phyloP scores from a whole-genome alignment of 1,284 basidiomycete species.

The Tilletia caries region DNA sequence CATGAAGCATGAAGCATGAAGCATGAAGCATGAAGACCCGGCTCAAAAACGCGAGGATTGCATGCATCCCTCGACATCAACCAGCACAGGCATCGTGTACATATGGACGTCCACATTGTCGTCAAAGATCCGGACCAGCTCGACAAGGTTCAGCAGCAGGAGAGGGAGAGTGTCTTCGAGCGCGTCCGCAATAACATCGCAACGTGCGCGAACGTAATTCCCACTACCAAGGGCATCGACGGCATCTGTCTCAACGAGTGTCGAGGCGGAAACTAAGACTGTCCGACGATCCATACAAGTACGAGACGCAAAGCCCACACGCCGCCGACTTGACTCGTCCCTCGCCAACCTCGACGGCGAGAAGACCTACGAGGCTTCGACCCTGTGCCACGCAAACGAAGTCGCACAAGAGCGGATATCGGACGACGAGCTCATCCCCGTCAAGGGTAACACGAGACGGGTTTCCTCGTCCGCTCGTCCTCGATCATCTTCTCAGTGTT shows the following conservation, averaged over 20 bases:
- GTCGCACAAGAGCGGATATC: slow-evolving; percentile 94
- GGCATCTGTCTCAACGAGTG: slow-evolving; percentile 97
- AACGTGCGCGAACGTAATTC: slow-evolving; percentile 90
- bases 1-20: slow-evolving; percentile 97
- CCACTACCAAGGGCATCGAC: slow-evolving; percentile 98
- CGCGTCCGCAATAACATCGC: slow-evolving; percentile 93
- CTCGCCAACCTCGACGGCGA: slow-evolving; percentile 96
- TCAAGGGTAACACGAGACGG: slow-evolving; percentile 98
- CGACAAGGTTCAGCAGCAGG: slow-evolving; percentile 90
- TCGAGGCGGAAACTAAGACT: slow-evolving; percentile 98
- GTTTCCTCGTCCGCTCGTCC: slow-evolving; percentile 84
- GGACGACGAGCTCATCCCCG: slow-evolving; percentile 95
- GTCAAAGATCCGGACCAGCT: slow-evolving; percentile 96
- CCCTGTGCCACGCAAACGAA: slow-evolving; percentile 87
- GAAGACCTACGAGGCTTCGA: slow-evolving; percentile 90
- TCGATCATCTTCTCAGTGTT: slow-evolving; percentile 71
- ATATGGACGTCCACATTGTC: slow-evolving; percentile 93
- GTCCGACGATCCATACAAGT: slow-evolving; percentile 97
- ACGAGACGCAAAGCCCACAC: slow-evolving; percentile 94
- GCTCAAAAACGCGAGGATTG: slow-evolving; percentile 89
- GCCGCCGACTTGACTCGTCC: slow-evolving; percentile 85
- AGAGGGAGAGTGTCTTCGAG: slow-evolving; percentile 93
- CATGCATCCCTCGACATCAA: slow-evolving; percentile 98
- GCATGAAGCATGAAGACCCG: too few relatives aligned
- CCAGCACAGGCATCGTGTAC: slow-evolving; percentile 94